Percentiles rank a stretch among this genome's conserved stretches.
These are phyloP conservation scores for Saraca asoca DNA, from an alignment of 331 rosid species.

Conservation along the genomic window DNA sequence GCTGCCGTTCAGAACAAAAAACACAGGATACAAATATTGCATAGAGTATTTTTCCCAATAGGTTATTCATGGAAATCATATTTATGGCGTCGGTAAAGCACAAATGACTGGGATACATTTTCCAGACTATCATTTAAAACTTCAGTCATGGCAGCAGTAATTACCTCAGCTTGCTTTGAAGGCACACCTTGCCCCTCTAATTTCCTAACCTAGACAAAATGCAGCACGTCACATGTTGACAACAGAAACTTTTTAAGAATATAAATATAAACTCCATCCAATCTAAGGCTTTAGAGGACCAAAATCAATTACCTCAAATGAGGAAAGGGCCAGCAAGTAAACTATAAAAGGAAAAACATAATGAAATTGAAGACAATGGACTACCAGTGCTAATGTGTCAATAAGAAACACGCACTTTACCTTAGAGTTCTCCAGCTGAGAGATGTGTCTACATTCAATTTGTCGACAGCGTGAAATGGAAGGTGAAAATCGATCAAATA, in stretches of 20 bases:
- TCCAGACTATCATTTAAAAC: slow-evolving; percentile 83
- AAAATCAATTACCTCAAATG: neutral
- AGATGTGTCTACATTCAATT: no score
- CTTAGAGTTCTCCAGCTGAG: no score
- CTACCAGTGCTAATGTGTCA: no score
- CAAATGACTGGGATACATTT: slow-evolving; percentile 74
- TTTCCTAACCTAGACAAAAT: slow-evolving; percentile 66
- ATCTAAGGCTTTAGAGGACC: neutral
- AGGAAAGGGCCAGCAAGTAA: neutral
- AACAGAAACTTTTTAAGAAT: neutral
- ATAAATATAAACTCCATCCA: neutral
- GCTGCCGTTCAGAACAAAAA: neutral
- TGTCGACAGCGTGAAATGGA: no score
- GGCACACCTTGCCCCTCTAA: slow-evolving; percentile 88
- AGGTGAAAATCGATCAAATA: neutral
- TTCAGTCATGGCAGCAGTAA: slow-evolving; percentile 83
- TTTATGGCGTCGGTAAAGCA: neutral
- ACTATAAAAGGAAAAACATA: no score
- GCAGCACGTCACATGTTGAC: slow-evolving; percentile 1
- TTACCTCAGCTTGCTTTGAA: slow-evolving; percentile 85
- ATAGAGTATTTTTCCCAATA: no score
- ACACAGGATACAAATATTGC: no score
- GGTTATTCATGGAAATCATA: no score
- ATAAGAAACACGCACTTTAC: no score
- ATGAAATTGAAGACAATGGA: no score